These are phyloP conservation scores for Mesembryanthemum crystallinum DNA, from an alignment of 148 eudicot species.

Conservation along the genomic window DNA sequence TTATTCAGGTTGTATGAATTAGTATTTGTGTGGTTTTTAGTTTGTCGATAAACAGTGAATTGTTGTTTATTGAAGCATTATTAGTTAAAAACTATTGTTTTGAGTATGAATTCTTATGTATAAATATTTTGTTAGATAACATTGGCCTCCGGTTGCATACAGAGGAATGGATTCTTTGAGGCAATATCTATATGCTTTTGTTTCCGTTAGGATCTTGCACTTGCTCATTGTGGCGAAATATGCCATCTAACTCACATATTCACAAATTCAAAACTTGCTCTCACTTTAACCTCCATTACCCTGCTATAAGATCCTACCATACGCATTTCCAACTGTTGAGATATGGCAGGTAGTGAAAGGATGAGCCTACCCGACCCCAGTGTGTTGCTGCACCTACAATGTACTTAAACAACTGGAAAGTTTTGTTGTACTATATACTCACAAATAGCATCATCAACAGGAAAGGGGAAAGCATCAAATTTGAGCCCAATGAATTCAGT, in stretches of 20 bases:
- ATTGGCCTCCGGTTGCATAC: background rate
- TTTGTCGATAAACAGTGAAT: constrained; percentile 21
- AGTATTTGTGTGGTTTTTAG: constrained; percentile 20
- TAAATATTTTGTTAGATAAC: background rate
- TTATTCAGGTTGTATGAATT: constrained; percentile 11
- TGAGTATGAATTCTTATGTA: background rate
- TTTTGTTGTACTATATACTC: background rate
- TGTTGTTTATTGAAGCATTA: constrained; percentile 24
- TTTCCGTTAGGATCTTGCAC: too few relatives aligned
- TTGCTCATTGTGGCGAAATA: too few relatives aligned
- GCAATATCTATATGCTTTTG: background rate
- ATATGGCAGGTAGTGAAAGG: too few relatives aligned
- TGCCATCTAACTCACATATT: too few relatives aligned
- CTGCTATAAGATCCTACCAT: too few relatives aligned
- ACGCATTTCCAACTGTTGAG: too few relatives aligned
- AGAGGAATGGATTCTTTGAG: background rate
- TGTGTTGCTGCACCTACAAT: background rate
- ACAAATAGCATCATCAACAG: background rate
- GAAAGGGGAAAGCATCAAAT: background rate
- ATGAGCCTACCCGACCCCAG: too few relatives aligned
- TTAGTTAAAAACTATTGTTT: constrained; percentile 8
- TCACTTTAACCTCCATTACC: too few relatives aligned
- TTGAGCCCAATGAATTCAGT: background rate
- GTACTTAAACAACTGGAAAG: background rate
- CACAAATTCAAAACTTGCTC: too few relatives aligned